Percentiles rank a stretch among this genome's conserved stretches.
phyloP scores from a whole-genome alignment of 1,284 basidiomycete genomes.

The Exsudoporus floridanus region DNA sequence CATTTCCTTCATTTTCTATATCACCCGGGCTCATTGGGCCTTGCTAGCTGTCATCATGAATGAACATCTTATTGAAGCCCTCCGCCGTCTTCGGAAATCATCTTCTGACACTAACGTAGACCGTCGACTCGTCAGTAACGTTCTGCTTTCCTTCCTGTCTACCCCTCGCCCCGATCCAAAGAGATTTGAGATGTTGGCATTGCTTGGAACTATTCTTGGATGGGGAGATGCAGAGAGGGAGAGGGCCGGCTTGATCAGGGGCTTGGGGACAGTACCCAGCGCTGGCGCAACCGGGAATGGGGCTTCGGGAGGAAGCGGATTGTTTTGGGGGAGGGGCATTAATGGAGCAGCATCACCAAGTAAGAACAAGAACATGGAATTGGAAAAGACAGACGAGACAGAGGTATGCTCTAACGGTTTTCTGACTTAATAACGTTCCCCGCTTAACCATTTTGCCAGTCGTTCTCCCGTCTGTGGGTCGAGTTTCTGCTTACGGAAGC shows the following conservation, averaged over 20 bases:
- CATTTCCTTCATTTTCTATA: neutral
- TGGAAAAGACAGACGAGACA: slow-evolving; percentile 75
- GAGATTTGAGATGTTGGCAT: slow-evolving; percentile 92
- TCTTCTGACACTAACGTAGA: slow-evolving; percentile 91
- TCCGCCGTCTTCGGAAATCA: slow-evolving; percentile 86
- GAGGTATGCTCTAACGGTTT: slow-evolving; percentile 48
- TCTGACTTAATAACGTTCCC: neutral
- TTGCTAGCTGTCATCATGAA: slow-evolving; percentile 87
- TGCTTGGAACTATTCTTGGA: slow-evolving; percentile 84
- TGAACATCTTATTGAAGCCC: slow-evolving; percentile 95
- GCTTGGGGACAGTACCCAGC: slow-evolving; percentile 57
- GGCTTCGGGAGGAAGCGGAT: slow-evolving; percentile 21
- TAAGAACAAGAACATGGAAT: slow-evolving; percentile 50
- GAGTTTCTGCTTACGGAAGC: slow-evolving; percentile 94
- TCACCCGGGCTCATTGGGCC: neutral
- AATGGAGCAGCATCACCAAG: slow-evolving; percentile 38
- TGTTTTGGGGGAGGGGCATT: slow-evolving; percentile 49
- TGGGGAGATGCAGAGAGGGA: slow-evolving; percentile 92
- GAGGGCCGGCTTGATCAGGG: slow-evolving; percentile 63
- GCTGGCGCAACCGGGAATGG: slow-evolving; percentile 8
- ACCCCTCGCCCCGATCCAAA: slow-evolving; percentile 92
- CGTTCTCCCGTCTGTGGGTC: slow-evolving; percentile 92
- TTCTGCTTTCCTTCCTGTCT: slow-evolving; percentile 88
- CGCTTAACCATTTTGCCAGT: slow-evolving; percentile 47
- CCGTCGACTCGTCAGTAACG: slow-evolving; percentile 90